Conservation (phyloP, 768 basidiomycete species). For the Leccinum uliginosum region DNA sequence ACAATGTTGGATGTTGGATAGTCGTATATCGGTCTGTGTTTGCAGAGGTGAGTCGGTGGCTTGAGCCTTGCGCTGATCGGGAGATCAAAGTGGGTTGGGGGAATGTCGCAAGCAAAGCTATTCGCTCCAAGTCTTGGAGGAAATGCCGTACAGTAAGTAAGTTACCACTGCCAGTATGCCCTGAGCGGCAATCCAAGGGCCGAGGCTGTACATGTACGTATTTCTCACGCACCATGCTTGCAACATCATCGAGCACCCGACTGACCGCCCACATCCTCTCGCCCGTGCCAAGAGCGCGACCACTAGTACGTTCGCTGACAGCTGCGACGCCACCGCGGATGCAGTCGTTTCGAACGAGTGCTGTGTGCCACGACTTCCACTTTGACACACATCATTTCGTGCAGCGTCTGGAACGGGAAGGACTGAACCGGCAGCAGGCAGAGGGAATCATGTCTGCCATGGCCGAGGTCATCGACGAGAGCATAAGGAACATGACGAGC, state of each 20-base stretch:
- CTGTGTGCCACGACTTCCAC: constrained; percentile 52
- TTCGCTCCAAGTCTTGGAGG: too few relatives aligned
- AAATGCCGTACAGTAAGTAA: too few relatives aligned
- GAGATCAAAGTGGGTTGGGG: too few relatives aligned
- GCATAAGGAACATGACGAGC: constrained; percentile 90
- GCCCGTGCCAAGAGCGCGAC: neutral
- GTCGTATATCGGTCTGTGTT: too few relatives aligned
- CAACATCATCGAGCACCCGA: constrained; percentile 2
- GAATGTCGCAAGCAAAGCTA: too few relatives aligned
- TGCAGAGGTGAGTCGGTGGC: too few relatives aligned
- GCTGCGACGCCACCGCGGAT: neutral
- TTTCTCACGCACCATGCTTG: constrained; percentile 25
- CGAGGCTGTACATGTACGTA: too few relatives aligned
- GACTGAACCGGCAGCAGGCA: constrained; percentile 85
- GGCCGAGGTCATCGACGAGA: constrained; percentile 97
- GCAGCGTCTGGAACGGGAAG: constrained; percentile 83
- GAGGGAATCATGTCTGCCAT: constrained; percentile 97
- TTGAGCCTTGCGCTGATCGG: too few relatives aligned
- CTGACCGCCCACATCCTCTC: constrained; percentile 3
- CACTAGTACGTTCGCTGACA: constrained; percentile 3
- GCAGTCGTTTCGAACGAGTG: constrained; percentile 30
- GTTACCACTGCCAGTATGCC: too few relatives aligned
- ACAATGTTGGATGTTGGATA: too few relatives aligned
- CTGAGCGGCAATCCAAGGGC: too few relatives aligned
- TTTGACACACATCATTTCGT: constrained; percentile 98